Percentiles rank a stretch among this genome's conserved stretches.
Conservation (phyloP, 139 green algal genomes). For the Tetradesmus obliquus region DNA sequence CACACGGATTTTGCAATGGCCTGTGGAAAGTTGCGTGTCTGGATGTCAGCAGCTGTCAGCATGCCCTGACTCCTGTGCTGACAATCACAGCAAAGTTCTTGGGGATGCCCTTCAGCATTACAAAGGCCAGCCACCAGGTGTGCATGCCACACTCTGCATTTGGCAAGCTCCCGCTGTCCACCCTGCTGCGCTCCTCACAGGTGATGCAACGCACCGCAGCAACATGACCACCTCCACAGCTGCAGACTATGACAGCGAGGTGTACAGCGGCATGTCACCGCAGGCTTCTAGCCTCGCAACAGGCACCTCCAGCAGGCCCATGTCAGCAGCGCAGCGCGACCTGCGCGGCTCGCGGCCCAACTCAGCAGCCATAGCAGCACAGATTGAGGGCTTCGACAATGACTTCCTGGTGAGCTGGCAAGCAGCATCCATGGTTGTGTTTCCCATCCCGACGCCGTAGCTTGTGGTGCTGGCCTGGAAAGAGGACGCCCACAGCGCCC, state of each 20-base stretch:
- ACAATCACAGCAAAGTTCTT: too few relatives aligned
- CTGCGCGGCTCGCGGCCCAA: slow-evolving; percentile 69
- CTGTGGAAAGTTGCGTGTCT: too few relatives aligned
- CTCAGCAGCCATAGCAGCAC: slow-evolving; percentile 64
- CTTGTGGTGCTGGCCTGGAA: not conserved
- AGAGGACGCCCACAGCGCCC: too few relatives aligned
- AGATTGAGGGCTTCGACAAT: slow-evolving; percentile 75
- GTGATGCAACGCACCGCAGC: slow-evolving; percentile 34
- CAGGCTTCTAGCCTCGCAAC: slow-evolving; percentile 24
- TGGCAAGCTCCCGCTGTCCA: too few relatives aligned
- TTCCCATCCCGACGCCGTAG: not conserved
- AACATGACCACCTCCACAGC: slow-evolving; percentile 14
- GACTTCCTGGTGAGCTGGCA: slow-evolving; percentile 67
- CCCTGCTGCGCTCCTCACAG: not conserved
- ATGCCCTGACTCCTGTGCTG: too few relatives aligned
- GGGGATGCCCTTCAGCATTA: too few relatives aligned
- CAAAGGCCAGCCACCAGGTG: too few relatives aligned
- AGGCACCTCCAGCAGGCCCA: slow-evolving; percentile 21
- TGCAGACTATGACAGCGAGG: slow-evolving; percentile 22
- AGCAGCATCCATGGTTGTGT: not conserved
- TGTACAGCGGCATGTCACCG: slow-evolving; percentile 25
- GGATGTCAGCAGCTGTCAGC: too few relatives aligned
- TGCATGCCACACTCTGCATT: too few relatives aligned
- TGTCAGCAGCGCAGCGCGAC: slow-evolving; percentile 49
- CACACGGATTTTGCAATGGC: too few relatives aligned